phyloP scores from a whole-genome alignment of 768 basidiomycete genomes.

The Tricholoma bakamatsutake region DNA sequence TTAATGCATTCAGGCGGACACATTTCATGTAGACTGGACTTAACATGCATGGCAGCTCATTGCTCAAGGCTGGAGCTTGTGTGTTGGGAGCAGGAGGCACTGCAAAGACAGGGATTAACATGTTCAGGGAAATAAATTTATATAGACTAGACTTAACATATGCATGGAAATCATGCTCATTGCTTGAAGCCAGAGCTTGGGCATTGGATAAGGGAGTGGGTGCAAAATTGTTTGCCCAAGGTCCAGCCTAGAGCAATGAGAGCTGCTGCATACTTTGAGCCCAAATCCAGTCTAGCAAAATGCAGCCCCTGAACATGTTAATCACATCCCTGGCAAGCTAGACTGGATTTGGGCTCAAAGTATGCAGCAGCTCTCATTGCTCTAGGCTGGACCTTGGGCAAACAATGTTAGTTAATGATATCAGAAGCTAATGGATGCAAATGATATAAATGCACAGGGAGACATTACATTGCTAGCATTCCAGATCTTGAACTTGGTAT shows the following conservation, averaged over 20 bases:
- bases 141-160: not conserved
- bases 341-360: not conserved
- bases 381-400: not conserved
- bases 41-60: not conserved
- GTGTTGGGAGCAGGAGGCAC: not conserved
- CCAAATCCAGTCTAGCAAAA: no score
- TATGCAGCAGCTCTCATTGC: not conserved
- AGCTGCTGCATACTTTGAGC: no score
- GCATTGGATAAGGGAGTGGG: not conserved
- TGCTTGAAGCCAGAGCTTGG: not conserved
- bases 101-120: not conserved
- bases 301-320: no score
- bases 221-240: not conserved
- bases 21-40: not conserved
- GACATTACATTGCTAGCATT: not conserved
- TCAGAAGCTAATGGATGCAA: not conserved
- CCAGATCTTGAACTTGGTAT: not conserved
- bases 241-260: no score
- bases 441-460: not conserved
- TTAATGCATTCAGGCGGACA: not conserved
- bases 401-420: not conserved
- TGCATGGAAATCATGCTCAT: not conserved
- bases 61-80: not conserved
- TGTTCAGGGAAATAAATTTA: not conserved
- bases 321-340: no score